These are phyloP conservation scores for Macrolepiota fuliginosa DNA, from an alignment of 768 basidiomycete genomes.

Conservation along the genomic window DNA sequence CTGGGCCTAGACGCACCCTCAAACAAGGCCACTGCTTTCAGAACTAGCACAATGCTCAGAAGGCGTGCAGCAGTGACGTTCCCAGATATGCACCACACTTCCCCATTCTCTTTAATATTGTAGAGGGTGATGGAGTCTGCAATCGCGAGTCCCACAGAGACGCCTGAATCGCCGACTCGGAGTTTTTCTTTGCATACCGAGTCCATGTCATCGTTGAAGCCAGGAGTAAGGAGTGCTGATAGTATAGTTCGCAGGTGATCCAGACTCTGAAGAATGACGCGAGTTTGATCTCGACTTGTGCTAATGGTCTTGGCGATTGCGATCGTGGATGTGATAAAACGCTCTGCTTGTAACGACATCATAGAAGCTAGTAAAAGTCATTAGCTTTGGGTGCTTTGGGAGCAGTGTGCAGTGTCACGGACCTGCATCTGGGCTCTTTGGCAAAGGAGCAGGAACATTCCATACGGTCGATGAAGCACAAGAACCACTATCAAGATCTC, in stretches of 20 bases:
- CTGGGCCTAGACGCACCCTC: slow-evolving; percentile 43
- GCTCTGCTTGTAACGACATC: slow-evolving; percentile 48
- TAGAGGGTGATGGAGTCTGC: slow-evolving; percentile 45
- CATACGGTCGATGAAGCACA: slow-evolving; percentile 24
- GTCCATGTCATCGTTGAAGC: slow-evolving; percentile 70
- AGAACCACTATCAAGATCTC: slow-evolving; percentile 19
- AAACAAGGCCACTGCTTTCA: slow-evolving; percentile 71
- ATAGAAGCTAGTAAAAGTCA: slow-evolving; percentile 39
- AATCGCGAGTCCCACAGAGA: slow-evolving; percentile 49
- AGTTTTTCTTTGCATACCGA: slow-evolving; percentile 60
- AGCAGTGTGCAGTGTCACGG: not conserved
- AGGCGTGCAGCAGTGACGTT: slow-evolving; percentile 69
- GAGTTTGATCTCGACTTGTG: slow-evolving; percentile 39
- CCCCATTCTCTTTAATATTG: slow-evolving; percentile 29
- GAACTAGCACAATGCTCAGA: slow-evolving; percentile 60
- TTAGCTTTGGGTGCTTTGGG: not conserved
- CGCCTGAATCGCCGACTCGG: slow-evolving; percentile 37
- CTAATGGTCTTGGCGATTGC: slow-evolving; percentile 51
- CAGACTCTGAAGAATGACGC: slow-evolving; percentile 43
- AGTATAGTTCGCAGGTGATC: slow-evolving; percentile 59
- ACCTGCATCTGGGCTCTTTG: slow-evolving; percentile 22
- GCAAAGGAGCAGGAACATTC: slow-evolving; percentile 20
- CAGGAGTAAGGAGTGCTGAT: slow-evolving; percentile 64
- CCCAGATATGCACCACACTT: slow-evolving; percentile 73
- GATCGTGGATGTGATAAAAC: slow-evolving; percentile 46